Evolutionary conservation across 805 yeast species (phyloP).

Genomic region (Candida namnaoensis): DNA sequence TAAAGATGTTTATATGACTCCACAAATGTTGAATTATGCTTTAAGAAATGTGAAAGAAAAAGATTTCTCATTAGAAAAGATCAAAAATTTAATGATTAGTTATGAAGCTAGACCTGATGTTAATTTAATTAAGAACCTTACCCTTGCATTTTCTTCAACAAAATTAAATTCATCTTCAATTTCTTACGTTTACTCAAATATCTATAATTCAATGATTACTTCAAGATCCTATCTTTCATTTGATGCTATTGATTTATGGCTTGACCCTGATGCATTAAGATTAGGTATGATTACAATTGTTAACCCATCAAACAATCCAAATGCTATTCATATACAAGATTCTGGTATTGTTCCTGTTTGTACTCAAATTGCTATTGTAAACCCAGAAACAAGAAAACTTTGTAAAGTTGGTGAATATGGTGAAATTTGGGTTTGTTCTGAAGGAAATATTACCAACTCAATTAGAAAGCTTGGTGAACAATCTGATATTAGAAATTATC

Average conservation of each 20-base stretch:
- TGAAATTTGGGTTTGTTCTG: constrained; percentile 94
- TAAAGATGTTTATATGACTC: constrained; percentile 78
- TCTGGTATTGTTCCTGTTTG: constrained; percentile 95
- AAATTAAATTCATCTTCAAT: constrained; percentile 61
- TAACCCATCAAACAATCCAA: constrained; percentile 60
- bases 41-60: constrained; percentile 50
- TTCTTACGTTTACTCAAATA: constrained; percentile 71
- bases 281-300: constrained; percentile 81
- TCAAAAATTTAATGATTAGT: constrained; percentile 80
- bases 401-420: constrained; percentile 92
- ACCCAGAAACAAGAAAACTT: constrained; percentile 77
- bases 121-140: constrained; percentile 45
- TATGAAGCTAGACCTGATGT: constrained; percentile 68
- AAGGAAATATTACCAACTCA: constrained; percentile 59
- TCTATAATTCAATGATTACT: constrained; percentile 74
- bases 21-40: constrained; percentile 75
- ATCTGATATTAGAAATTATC: constrained; percentile 16
- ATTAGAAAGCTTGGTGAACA: constrained; percentile 37
- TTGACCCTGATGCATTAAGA: constrained; percentile 84
- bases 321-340: constrained; percentile 76
- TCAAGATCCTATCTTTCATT: constrained; percentile 82
- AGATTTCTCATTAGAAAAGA: constrained; percentile 41
- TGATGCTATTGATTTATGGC: constrained; percentile 79
- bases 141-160: constrained; percentile 54
- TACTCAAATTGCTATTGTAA: constrained; percentile 88